Evolutionary conservation across 169 alveolate species (phyloP), one percentile per base, ranked within the genome.

Genomic region (Perkinsus marinus): DNA sequence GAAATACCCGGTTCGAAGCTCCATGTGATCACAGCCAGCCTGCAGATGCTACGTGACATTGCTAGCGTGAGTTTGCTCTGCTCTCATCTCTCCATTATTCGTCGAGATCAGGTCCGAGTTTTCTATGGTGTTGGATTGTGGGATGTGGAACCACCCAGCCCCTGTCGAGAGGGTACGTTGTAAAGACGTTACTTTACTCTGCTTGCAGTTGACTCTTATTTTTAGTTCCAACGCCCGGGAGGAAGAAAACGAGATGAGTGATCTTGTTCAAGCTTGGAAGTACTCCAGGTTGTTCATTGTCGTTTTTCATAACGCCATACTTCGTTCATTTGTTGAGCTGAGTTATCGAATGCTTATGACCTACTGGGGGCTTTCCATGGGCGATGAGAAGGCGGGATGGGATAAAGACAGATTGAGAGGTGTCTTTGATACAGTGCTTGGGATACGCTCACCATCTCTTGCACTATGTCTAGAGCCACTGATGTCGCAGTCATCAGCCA

Each of bases 1-100:
- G 98, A 97, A 90, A 92, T 94, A n/a, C 92, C 93, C 2, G 96
- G 96, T 5, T 91, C 94, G 30, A 95, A 95, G 68, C 90, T 95
- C 16, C 91, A 93, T 68, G 90, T 94, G 36, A n/a, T 93, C 17
- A 30, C 79, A 13, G 96, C 93, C 89, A 92, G 94, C 39, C 57
- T 93, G 26, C 92, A 39, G 39, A 94, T 94, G 94, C 92, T 92
- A 16, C 68, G 93, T 37, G 96, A 94, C 90, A 89, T 93, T 22
- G 39, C 46, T 13, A 38, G 43, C 13, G 46, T 89, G 6, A 38
- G 91, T 7, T 5, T 89, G 36, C 17, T n/a, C 68, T 89, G 7
- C 36, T 13, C 34, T 2, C 22, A 26, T 30, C 3, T 16, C 3
- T 30, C 30, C 5, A 16, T 57, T 41, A 41, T 10, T 3, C 79